phyloP scores from a whole-genome alignment of 2,329 filamentous ascomycete genomes.

The Fusarium dlaminii region DNA sequence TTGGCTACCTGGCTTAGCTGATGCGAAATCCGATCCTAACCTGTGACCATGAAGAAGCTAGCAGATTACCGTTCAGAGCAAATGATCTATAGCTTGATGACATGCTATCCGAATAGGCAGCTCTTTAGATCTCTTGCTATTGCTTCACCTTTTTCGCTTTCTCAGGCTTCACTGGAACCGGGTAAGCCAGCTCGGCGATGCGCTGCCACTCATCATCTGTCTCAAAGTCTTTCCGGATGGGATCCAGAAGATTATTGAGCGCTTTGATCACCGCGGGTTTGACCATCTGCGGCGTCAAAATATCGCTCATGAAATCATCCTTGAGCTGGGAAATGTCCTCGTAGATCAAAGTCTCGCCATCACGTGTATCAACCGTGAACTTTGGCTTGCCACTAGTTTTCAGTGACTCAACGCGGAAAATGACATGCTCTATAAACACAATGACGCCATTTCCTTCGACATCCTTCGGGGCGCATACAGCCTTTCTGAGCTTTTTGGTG shows the following conservation, averaged over 20 bases:
- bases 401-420: neutral
- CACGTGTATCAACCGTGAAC: neutral
- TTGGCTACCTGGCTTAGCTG: neutral
- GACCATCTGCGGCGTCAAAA: neutral
- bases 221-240: neutral
- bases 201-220: neutral
- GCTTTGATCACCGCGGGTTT: neutral
- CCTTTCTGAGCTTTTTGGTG: neutral
- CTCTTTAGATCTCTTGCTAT: neutral
- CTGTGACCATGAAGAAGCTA: neutral
- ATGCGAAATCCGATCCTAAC: neutral
- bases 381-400: neutral
- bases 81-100: neutral
- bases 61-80: neutral
- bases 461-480: fast-evolving
- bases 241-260: neutral
- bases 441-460: neutral
- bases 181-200: neutral
- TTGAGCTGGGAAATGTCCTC: neutral
- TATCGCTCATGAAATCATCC: neutral
- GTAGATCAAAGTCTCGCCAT: neutral
- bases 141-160: neutral
- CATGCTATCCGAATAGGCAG: neutral
- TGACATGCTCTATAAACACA: neutral
- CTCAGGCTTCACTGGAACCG: fast-evolving